Evolutionary conservation across 2,329 filamentous ascomycete species (phyloP).

Genomic region (Pyricularia sp.): DNA sequence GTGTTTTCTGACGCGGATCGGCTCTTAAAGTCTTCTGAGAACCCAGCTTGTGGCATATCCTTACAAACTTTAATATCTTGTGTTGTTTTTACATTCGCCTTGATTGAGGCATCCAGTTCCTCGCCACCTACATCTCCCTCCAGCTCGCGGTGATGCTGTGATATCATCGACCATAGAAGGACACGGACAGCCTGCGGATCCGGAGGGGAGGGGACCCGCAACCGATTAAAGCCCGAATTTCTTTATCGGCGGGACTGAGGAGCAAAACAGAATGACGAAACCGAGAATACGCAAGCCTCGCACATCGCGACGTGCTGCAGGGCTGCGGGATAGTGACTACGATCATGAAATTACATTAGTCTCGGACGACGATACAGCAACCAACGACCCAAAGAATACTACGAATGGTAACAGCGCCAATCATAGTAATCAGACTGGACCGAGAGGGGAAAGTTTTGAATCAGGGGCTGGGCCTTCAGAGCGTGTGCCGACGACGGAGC

Average conservation of each 20-base stretch:
- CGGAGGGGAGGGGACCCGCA: not conserved
- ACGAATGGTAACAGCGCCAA: not conserved
- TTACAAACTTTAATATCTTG: not conserved
- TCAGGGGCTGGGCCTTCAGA: not conserved
- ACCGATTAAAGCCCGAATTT: not conserved
- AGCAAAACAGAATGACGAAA: slow-evolving; percentile 22
- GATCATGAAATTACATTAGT: slow-evolving; percentile 64
- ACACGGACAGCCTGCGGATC: not conserved
- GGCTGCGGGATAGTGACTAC: slow-evolving; percentile 51
- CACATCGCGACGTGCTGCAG: slow-evolving; percentile 44
- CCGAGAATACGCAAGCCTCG: slow-evolving; percentile 22
- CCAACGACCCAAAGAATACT: not conserved
- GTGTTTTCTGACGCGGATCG: too few species aligned
- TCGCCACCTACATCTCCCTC: not conserved
- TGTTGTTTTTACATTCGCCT: too few species aligned
- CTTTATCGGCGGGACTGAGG: not conserved
- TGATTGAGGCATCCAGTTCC: not conserved
- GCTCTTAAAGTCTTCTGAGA: too few species aligned
- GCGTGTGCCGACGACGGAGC: not conserved
- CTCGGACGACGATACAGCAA: slow-evolving; percentile 26
- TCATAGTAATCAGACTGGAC: not conserved
- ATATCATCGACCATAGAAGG: not conserved
- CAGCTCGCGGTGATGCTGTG: not conserved
- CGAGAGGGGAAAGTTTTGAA: not conserved
- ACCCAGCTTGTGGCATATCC: not conserved